Evolutionary conservation across 2,329 filamentous ascomycete genomes (phyloP).

Genomic region (Teratosphaeria nubilosa): DNA sequence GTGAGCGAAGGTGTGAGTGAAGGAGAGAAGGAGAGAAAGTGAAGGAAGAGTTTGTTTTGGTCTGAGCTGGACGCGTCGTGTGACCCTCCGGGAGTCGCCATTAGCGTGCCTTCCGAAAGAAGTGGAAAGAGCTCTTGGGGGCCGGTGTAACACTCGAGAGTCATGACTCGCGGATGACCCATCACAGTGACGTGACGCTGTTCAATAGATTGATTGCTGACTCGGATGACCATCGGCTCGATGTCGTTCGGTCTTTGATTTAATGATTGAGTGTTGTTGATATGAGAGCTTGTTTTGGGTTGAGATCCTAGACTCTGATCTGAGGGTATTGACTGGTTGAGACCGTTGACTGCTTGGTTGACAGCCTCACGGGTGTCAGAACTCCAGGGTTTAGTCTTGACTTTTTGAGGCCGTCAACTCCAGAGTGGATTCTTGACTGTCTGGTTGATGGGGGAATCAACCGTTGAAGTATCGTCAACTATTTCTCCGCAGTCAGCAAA

Average conservation of each 20-base stretch:
- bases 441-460: background rate
- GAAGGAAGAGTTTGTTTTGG: background rate
- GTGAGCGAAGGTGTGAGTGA: background rate
- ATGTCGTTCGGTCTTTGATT: background rate
- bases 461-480: background rate
- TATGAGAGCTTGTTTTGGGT: background rate
- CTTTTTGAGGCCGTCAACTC: background rate
- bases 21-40: background rate
- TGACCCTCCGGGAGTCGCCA: background rate
- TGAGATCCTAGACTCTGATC: background rate
- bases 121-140: background rate
- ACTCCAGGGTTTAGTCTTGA: background rate
- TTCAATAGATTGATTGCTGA: background rate
- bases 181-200: background rate
- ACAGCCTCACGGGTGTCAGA: too few species aligned
- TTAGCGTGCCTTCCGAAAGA: background rate
- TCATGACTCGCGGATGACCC: background rate
- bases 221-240: background rate
- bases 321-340: background rate
- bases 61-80: background rate
- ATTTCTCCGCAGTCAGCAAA: background rate
- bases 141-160: background rate
- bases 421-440: background rate
- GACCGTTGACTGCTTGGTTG: background rate
- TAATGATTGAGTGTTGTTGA: background rate